Conservation (phyloP, 2,329 filamentous ascomycete genomes). For the Chaetomium strumarium region DNA sequence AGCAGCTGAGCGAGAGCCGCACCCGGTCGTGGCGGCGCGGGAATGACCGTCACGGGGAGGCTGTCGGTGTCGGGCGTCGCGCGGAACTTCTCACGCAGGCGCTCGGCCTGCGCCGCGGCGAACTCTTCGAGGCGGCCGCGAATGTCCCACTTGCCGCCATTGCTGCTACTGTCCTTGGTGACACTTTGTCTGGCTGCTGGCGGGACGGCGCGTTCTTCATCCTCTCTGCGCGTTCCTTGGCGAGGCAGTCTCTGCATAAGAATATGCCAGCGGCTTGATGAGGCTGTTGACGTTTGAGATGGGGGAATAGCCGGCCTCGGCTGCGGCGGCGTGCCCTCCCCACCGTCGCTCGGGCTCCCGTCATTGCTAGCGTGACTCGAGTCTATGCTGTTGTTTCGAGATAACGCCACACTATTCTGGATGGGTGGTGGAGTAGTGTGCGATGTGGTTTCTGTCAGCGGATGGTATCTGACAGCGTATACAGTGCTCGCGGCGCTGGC, state of each 20-base stretch:
- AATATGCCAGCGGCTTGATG: slow-evolving; percentile 27
- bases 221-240: slow-evolving; percentile 20
- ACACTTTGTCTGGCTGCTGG: slow-evolving; percentile 10
- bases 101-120: slow-evolving; percentile 55
- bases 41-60: slow-evolving; percentile 55
- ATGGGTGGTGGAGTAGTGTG: slow-evolving; percentile 38
- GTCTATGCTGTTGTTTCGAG: slow-evolving; percentile 32
- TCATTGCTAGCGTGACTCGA: slow-evolving; percentile 22
- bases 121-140: slow-evolving; percentile 54
- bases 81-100: slow-evolving; percentile 49
- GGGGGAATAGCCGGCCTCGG: slow-evolving; percentile 14
- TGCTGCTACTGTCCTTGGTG: not conserved
- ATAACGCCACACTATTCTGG: slow-evolving; percentile 24
- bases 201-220: slow-evolving; percentile 12
- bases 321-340: slow-evolving; percentile 2
- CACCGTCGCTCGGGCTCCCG: slow-evolving; percentile 10
- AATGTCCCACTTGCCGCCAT: slow-evolving; percentile 46
- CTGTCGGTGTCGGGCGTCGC: slow-evolving; percentile 49
- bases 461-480: slow-evolving; percentile 57
- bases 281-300: slow-evolving; percentile 16
- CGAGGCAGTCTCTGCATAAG: slow-evolving; percentile 30
- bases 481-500: slow-evolving; percentile 58
- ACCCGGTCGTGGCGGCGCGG: slow-evolving; percentile 54
- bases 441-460: slow-evolving; percentile 47
- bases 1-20: slow-evolving; percentile 51